A percentile compares a stretch with the other conserved stretches of the same genome.
Evolutionary conservation across 371 early-diverging fungal species (phyloP).

Genomic region (Actinomortierella ambigua): DNA sequence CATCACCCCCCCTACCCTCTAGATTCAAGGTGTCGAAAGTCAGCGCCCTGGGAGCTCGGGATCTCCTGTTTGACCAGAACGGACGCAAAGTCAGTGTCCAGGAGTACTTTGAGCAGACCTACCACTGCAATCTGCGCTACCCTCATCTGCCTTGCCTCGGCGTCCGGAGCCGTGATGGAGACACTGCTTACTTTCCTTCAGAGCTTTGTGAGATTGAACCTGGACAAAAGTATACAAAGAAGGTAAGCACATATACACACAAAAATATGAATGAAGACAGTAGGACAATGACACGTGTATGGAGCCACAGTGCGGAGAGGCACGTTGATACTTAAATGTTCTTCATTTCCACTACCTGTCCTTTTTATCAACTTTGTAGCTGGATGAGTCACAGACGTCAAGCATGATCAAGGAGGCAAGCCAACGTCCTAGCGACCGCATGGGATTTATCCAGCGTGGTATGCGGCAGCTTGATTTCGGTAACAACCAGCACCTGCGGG

Average conservation of each 20-base stretch:
- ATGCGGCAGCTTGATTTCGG: slow-evolving; percentile 34
- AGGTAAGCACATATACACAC: slow-evolving; percentile 15
- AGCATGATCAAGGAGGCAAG: slow-evolving; percentile 80
- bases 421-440: slow-evolving; percentile 61
- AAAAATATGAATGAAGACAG: neutral
- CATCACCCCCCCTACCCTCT: slow-evolving; percentile 13
- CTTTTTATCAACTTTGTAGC: no score
- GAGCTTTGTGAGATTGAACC: slow-evolving; percentile 74
- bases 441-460: slow-evolving; percentile 37
- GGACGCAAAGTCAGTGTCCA: slow-evolving; percentile 57
- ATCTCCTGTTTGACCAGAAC: slow-evolving; percentile 58
- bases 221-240: slow-evolving; percentile 68
- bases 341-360: neutral
- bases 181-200: slow-evolving; percentile 64
- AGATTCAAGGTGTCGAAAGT: slow-evolving; percentile 63
- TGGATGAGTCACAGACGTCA: slow-evolving; percentile 72
- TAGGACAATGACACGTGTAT: no score
- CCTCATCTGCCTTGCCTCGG: slow-evolving; percentile 76
- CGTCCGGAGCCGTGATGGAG: slow-evolving; percentile 46
- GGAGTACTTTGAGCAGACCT: slow-evolving; percentile 66
- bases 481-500: slow-evolving; percentile 43
- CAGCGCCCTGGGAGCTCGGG: slow-evolving; percentile 55
- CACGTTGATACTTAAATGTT: no score
- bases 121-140: slow-evolving; percentile 58
- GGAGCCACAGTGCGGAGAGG: no score